Evolutionary conservation across 176 grass and related monocot species (phyloP), one percentile per base, ranked within the genome.

Genomic region (Oryza rufipogon): DNA sequence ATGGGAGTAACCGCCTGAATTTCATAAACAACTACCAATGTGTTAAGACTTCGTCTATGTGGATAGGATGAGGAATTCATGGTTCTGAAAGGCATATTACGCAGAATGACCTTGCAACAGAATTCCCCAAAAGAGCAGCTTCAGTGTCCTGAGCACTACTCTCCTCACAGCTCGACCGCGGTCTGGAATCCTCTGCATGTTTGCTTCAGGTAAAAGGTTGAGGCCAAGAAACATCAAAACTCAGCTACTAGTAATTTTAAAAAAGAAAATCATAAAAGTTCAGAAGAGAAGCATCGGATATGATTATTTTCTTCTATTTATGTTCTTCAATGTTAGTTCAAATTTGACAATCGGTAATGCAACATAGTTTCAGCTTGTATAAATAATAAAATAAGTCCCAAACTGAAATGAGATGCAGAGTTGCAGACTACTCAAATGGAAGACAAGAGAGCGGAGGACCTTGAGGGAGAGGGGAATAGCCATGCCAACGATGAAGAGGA

Each of bases 401-500:
- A 41, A 51, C 17, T 17, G 60, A 70, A 63, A 74, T 17, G 19
- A 32, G 9, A 45, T 20, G 51, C 9, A 30, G 11, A 32, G 9
- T 33, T 26, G 51, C 9, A 30, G 17, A 70, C 11, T 60, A 60
- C 1, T 63, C 20, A 2, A 63, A 2, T 5, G 1, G 60, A 64
- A 25, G 4, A 51, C 4, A 28, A 26, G 7, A 58, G 20, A 25
- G 36, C 7, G 68, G 49, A 94, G 68, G 49, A 97, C 95, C 95
- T 98, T 98, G 76, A 95, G 95, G 79, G 95, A 95, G 39, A 98
- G 95, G 19, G 95, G 95, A 45, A 95, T 92, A 51, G 95, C 95
- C 88, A 98, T 90, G 75, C 96, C 96, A 2, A 98, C 91, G 81
- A 98, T 98, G 85, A 98, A 98, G 77, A 98, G 93, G 76, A 98